Evolutionary conservation across 495 filamentous ascomycete species (phyloP).

Genomic region (Penicillium simplicissimum): DNA sequence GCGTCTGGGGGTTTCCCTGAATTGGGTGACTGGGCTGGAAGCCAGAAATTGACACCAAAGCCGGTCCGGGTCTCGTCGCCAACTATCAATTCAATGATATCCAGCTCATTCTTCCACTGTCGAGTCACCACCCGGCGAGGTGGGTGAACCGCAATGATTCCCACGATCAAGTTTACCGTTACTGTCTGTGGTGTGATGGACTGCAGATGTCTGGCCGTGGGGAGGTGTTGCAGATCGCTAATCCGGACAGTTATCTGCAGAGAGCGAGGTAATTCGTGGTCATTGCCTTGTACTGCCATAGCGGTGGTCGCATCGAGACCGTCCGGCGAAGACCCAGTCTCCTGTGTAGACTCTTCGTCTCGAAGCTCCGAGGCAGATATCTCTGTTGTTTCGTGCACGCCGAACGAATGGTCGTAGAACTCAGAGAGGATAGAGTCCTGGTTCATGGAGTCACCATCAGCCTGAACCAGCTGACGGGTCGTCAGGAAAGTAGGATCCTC

Average conservation of each 20-base stretch:
- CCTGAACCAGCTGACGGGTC: conserved; percentile 38
- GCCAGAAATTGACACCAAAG: conserved; percentile 85
- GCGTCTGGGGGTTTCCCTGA: conserved; percentile 25
- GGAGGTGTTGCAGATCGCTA: conserved; percentile 69
- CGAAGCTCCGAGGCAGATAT: conserved; percentile 24
- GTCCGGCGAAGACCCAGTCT: conserved; percentile 28
- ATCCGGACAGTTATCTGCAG: conserved; percentile 40
- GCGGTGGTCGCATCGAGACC: conserved; percentile 26
- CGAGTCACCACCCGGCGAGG: conserved; percentile 59
- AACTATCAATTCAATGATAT: conserved; percentile 75
- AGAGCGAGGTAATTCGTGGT: conserved; percentile 15
- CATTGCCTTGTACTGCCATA: conserved; percentile 10
- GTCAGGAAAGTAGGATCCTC: conserved; percentile 52
- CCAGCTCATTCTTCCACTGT: conserved; percentile 50
- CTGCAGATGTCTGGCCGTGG: conserved; percentile 63
- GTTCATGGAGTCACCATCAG: conserved; percentile 19
- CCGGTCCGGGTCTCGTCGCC: conserved; percentile 84
- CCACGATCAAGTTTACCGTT: conserved; percentile 74
- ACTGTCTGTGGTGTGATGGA: conserved; percentile 78
- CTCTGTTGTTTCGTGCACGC: conserved; percentile 54
- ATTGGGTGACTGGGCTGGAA: conserved; percentile 38
- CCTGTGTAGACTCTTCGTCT: conserved; percentile 26
- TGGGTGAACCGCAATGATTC: conserved; percentile 69
- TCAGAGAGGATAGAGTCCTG: conserved; percentile 52
- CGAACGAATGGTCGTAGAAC: conserved; percentile 75